Conservation (phyloP, 148 eudicot genomes). For the Diospyros kaki region DNA sequence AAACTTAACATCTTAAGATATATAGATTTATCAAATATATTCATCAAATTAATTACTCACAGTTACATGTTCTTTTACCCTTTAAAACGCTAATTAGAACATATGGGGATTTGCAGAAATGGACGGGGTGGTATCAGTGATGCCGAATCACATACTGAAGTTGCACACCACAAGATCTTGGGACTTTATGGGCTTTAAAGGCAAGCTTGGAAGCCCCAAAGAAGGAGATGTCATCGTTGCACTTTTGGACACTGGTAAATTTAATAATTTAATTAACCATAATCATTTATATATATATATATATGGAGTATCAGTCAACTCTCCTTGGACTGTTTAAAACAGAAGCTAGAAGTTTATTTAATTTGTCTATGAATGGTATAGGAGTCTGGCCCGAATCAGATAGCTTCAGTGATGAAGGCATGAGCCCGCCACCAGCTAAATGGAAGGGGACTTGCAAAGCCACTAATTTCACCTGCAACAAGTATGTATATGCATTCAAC, state of each 20-base stretch:
- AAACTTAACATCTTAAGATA: not conserved
- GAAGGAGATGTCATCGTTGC: constrained; percentile 9
- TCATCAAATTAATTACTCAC: too few species aligned
- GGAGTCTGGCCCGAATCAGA: constrained; percentile 20
- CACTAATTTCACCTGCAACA: constrained; percentile 23
- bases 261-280: too few species aligned
- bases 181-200: constrained; percentile 2
- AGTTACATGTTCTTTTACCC: too few species aligned
- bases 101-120: not conserved
- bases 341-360: too few species aligned
- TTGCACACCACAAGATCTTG: constrained; percentile 11
- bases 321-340: too few species aligned
- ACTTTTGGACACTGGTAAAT: constrained; percentile 9
- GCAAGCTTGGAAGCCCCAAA: not conserved
- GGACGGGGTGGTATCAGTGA: constrained; percentile 3
- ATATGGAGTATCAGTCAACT: too few species aligned
- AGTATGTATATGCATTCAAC: constrained; percentile 2
- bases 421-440: constrained; percentile 17
- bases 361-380: not conserved
- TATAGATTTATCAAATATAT: not conserved
- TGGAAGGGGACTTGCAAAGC: constrained; percentile 24
- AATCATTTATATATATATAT: too few species aligned
- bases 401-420: constrained; percentile 12
- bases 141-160: constrained; percentile 1
- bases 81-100: too few species aligned